These are phyloP conservation scores for Karstenula rhodostoma DNA, from an alignment of 2,329 filamentous ascomycete genomes.

Conservation along the genomic window DNA sequence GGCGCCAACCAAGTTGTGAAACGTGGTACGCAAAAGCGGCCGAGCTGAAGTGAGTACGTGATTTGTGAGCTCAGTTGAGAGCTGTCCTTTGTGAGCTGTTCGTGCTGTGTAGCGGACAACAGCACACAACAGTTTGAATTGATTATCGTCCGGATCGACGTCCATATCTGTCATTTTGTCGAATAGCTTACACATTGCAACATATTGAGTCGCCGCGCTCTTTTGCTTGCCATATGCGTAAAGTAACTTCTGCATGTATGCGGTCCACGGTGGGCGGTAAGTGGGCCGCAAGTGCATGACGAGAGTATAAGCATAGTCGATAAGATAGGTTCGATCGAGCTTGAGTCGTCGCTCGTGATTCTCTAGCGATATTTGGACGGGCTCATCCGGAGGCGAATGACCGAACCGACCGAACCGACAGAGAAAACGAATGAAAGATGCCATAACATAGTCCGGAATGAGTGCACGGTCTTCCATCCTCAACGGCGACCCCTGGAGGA, in stretches of 20 bases:
- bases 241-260: constrained; percentile 35
- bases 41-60: constrained; percentile 29
- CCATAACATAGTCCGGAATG: constrained; percentile 37
- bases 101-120: constrained; percentile 41
- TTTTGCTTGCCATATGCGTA: constrained; percentile 14
- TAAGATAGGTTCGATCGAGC: constrained; percentile 32
- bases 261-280: constrained; percentile 42
- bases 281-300: constrained; percentile 32
- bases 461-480: constrained; percentile 11
- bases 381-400: constrained; percentile 13
- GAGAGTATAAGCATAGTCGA: constrained; percentile 42
- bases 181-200: constrained; percentile 33
- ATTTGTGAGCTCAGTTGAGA: constrained; percentile 19
- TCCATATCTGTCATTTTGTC: constrained; percentile 36
- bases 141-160: constrained; percentile 45
- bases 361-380: constrained; percentile 19
- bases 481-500: constrained; percentile 31
- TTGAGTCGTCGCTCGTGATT: constrained; percentile 30
- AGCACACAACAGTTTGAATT: constrained; percentile 44
- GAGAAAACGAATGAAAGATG: constrained; percentile 41
- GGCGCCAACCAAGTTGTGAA: constrained; percentile 35
- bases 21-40: constrained; percentile 33
- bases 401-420: constrained; percentile 40
- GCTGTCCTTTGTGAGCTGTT: constrained; percentile 21
- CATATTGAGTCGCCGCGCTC: constrained; percentile 28